Evolutionary conservation across 768 basidiomycete genomes (phyloP).

Genomic region (Neoboletus brunneissimus): DNA sequence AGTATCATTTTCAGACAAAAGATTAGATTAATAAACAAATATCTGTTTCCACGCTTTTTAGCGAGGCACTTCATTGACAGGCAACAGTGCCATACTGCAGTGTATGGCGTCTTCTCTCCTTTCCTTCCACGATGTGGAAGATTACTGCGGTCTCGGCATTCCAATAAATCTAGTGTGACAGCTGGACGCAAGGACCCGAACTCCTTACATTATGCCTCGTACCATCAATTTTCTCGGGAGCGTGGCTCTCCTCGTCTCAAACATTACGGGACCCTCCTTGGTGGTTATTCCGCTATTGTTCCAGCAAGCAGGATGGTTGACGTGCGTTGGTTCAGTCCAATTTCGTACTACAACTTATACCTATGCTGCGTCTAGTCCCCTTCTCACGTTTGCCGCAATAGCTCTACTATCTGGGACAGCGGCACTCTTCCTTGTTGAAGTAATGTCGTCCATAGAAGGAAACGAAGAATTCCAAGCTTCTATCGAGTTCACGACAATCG

Average conservation of each 20-base stretch:
- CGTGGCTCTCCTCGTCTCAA: conserved; percentile 26
- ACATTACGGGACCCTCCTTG: conserved; percentile 23
- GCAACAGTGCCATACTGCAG: too few relatives aligned
- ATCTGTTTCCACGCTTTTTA: too few relatives aligned
- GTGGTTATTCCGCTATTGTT: conserved; percentile 23
- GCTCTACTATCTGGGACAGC: conserved; percentile 21
- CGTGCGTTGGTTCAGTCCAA: conserved; percentile 8
- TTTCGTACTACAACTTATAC: background rate
- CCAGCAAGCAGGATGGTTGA: conserved; percentile 28
- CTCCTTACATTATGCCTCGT: conserved; percentile 15
- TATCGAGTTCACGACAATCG: conserved; percentile 27
- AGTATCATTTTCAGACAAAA: too few relatives aligned
- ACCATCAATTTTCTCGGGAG: conserved; percentile 24
- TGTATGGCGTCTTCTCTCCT: background rate
- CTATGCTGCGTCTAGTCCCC: conserved; percentile 6
- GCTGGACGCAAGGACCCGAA: background rate
- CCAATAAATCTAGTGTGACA: background rate
- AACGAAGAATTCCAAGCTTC: conserved; percentile 23
- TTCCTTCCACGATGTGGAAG: background rate
- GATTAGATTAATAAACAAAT: too few relatives aligned
- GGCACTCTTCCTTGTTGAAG: conserved; percentile 19
- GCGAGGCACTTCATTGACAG: too few relatives aligned
- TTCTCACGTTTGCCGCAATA: conserved; percentile 16
- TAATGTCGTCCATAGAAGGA: conserved; percentile 28
- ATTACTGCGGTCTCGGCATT: background rate